Evolutionary conservation across 2,329 filamentous ascomycete genomes (phyloP).

Genomic region (Ampelomyces quisqualis): DNA sequence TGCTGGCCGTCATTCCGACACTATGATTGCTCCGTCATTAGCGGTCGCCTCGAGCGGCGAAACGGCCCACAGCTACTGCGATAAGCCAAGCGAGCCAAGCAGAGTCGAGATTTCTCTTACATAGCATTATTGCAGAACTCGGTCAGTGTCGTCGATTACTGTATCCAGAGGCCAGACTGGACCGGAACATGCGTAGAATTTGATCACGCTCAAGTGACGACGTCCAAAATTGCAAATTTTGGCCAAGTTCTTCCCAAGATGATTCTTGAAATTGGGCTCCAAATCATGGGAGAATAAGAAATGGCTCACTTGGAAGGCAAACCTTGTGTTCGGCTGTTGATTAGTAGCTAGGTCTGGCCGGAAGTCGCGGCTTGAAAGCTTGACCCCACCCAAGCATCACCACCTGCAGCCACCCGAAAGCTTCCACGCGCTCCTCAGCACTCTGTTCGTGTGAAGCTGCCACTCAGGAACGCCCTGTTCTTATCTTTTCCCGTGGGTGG

Average conservation of each 20-base stretch:
- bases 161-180: constrained; percentile 4
- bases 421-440: not conserved
- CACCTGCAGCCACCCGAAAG: constrained; percentile 1
- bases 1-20: too few relatives aligned
- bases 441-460: not conserved
- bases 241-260: too few relatives aligned
- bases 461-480: not conserved
- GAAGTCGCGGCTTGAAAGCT: constrained; percentile 17
- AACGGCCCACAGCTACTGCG: not conserved
- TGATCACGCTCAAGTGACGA: too few relatives aligned
- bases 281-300: too few relatives aligned
- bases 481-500: constrained; percentile 3
- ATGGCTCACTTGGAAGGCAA: too few relatives aligned
- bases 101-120: not conserved
- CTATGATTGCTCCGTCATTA: not conserved
- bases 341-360: too few relatives aligned
- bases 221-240: too few relatives aligned
- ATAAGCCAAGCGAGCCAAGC: constrained; percentile 2
- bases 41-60: not conserved
- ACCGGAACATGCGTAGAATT: not conserved
- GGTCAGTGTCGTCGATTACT: constrained; percentile 19
- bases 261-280: too few relatives aligned
- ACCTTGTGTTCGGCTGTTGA: too few relatives aligned
- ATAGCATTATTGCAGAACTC: constrained; percentile 1
- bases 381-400: constrained; percentile 17